These are phyloP conservation scores for Exophiala aquamarina DNA, from an alignment of 2,329 filamentous ascomycete genomes.

Conservation along the genomic window DNA sequence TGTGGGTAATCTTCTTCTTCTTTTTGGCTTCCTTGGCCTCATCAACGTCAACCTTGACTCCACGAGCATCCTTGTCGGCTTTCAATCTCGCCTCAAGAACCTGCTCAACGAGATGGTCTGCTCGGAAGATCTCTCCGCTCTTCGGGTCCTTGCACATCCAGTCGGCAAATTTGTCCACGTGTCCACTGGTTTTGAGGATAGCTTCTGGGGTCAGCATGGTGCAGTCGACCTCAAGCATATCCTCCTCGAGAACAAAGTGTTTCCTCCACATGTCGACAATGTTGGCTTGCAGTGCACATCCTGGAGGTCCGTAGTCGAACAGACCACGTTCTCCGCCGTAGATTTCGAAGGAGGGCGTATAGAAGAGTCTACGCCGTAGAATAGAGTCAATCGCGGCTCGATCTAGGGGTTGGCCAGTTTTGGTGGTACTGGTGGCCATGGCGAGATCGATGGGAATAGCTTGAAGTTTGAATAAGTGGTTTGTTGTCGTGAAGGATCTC, in stretches of 20 bases:
- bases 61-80: slow-evolving; percentile 89
- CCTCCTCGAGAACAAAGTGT: slow-evolving; percentile 89
- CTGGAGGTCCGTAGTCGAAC: slow-evolving; percentile 90
- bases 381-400: slow-evolving; percentile 77
- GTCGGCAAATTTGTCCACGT: slow-evolving; percentile 97
- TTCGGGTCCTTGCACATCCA: slow-evolving; percentile 99
- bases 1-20: slow-evolving; percentile 80
- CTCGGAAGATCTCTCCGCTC: slow-evolving; percentile 92
- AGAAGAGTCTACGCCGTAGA: slow-evolving; percentile 86
- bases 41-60: slow-evolving; percentile 65
- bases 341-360: slow-evolving; percentile 93
- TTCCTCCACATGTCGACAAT: slow-evolving; percentile 88
- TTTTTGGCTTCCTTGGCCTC: slow-evolving; percentile 83
- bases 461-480: slow-evolving; percentile 30
- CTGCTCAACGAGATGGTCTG: slow-evolving; percentile 95
- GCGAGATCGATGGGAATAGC: slow-evolving; percentile 35
- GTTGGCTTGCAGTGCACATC: slow-evolving; percentile 81
- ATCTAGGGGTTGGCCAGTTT: slow-evolving; percentile 88
- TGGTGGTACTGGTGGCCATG: slow-evolving; percentile 69
- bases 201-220: slow-evolving; percentile 90
- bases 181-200: slow-evolving; percentile 91
- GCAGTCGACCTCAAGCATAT: slow-evolving; percentile 94
- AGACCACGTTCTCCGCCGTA: slow-evolving; percentile 87
- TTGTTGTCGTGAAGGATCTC: slow-evolving; percentile 43
- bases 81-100: slow-evolving; percentile 84